These are phyloP conservation scores for Diaporthe sp. DNA, from an alignment of 2,329 filamentous ascomycete genomes.

Conservation along the genomic window DNA sequence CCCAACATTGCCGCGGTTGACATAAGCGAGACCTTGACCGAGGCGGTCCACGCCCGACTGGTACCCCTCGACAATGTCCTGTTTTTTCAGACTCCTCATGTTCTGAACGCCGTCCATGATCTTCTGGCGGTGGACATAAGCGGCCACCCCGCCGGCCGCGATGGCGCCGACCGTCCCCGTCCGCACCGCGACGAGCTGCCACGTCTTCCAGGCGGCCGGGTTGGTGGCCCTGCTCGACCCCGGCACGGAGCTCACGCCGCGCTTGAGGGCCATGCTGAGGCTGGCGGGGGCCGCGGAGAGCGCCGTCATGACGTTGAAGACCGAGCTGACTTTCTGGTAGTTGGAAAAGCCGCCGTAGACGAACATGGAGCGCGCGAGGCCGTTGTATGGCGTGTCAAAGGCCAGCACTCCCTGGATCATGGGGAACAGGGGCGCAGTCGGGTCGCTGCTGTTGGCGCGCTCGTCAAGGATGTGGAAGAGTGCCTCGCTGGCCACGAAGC, in stretches of 20 bases:
- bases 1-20: slow-evolving; percentile 71
- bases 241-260: slow-evolving; percentile 43
- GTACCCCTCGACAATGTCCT: slow-evolving; percentile 63
- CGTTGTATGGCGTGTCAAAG: slow-evolving; percentile 89
- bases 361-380: slow-evolving; percentile 71
- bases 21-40: slow-evolving; percentile 68
- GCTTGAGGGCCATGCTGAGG: slow-evolving; percentile 56
- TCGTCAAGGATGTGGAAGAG: slow-evolving; percentile 81
- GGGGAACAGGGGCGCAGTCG: slow-evolving; percentile 73
- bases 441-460: slow-evolving; percentile 54
- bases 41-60: slow-evolving; percentile 63
- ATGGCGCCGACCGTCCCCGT: slow-evolving; percentile 87
- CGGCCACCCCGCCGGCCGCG: slow-evolving; percentile 83
- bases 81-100: slow-evolving; percentile 62
- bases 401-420: slow-evolving; percentile 84
- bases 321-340: slow-evolving; percentile 68
- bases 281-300: slow-evolving; percentile 64
- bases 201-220: slow-evolving; percentile 63
- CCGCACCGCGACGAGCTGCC: slow-evolving; percentile 79
- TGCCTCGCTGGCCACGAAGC: slow-evolving; percentile 87
- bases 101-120: slow-evolving; percentile 67
- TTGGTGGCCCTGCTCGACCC: slow-evolving; percentile 46
- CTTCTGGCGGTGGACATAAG: slow-evolving; percentile 82
- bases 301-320: slow-evolving; percentile 71
- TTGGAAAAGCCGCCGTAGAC: slow-evolving; percentile 73